A percentile compares a stretch with the other conserved stretches of the same genome.
Evolutionary conservation across 2,329 filamentous ascomycete genomes (phyloP).

Genomic region (Chalara sp.): DNA sequence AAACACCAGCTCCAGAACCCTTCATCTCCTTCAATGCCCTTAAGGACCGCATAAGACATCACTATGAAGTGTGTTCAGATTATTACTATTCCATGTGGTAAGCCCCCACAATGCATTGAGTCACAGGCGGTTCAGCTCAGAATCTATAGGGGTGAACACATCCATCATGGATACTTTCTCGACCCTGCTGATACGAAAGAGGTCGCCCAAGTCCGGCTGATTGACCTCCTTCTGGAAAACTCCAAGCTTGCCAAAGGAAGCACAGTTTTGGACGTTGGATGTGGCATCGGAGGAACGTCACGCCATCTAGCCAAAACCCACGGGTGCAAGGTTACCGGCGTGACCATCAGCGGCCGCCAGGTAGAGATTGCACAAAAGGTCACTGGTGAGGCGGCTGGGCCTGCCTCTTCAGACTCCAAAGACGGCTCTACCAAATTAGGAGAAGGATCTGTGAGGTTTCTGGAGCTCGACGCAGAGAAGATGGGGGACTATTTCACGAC

Average conservation of each 20-base stretch:
- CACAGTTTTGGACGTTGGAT: conserved; percentile 52
- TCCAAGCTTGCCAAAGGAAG: conserved; percentile 31
- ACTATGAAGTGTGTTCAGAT: conserved; percentile 55
- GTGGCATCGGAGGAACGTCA: conserved; percentile 53
- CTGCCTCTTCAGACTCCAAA: conserved; percentile 6
- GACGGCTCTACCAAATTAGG: conserved; percentile 28
- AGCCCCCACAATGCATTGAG: too few relatives aligned
- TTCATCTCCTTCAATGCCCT: conserved; percentile 8
- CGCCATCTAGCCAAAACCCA: conserved; percentile 46
- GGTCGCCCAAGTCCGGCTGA: conserved; percentile 49
- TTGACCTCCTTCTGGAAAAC: conserved; percentile 46
- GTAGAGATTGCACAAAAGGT: conserved; percentile 51
- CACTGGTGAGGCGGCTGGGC: conserved; percentile 29
- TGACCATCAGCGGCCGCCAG: conserved; percentile 53
- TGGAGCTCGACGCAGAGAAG: conserved; percentile 55
- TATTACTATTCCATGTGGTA: conserved; percentile 37
- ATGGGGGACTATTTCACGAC: conserved; percentile 45
- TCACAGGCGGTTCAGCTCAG: too few relatives aligned
- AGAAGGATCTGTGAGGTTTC: conserved; percentile 42
- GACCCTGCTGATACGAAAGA: conserved; percentile 47
- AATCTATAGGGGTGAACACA: conserved; percentile 49
- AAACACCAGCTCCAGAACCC: conserved; percentile 1
- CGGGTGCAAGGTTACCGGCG: conserved; percentile 47
- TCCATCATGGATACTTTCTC: conserved; percentile 57
- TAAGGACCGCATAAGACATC: conserved; percentile 37